These are phyloP conservation scores for Oxyria digyna DNA, from an alignment of 148 eudicot species.

Conservation along the genomic window DNA sequence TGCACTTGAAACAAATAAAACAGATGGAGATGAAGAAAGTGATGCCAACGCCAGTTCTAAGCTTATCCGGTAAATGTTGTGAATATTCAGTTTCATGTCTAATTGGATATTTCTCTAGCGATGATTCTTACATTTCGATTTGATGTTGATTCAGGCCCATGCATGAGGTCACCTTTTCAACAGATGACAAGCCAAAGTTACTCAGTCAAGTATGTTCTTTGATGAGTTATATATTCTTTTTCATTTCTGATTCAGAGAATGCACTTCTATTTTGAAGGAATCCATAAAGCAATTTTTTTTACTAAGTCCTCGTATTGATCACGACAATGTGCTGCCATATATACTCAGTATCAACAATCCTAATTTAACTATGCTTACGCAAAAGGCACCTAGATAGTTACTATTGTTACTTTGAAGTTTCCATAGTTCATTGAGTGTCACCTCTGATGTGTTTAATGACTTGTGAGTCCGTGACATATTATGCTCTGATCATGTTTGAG, in stretches of 20 bases:
- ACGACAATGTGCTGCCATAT: background rate
- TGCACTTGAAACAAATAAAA: constrained; percentile 72
- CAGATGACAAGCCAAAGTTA: constrained; percentile 82
- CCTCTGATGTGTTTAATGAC: background rate
- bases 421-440: background rate
- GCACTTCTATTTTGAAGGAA: background rate
- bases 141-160: constrained; percentile 51
- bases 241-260: background rate
- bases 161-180: constrained; percentile 80
- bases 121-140: background rate
- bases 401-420: background rate
- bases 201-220: constrained; percentile 56
- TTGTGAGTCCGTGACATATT: background rate
- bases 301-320: background rate
- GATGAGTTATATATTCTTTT: background rate
- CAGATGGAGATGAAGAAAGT: constrained; percentile 44
- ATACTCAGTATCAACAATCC: background rate
- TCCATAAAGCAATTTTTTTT: background rate
- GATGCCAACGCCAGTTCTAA: constrained; percentile 33
- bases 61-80: constrained; percentile 35
- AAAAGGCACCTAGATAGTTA: background rate
- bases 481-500: background rate
- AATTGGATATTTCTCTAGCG: background rate
- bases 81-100: background rate
- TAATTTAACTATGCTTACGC: background rate